These are phyloP conservation scores for Fusarium oligoseptatum DNA, from an alignment of 2,329 filamentous ascomycete species.

Conservation along the genomic window DNA sequence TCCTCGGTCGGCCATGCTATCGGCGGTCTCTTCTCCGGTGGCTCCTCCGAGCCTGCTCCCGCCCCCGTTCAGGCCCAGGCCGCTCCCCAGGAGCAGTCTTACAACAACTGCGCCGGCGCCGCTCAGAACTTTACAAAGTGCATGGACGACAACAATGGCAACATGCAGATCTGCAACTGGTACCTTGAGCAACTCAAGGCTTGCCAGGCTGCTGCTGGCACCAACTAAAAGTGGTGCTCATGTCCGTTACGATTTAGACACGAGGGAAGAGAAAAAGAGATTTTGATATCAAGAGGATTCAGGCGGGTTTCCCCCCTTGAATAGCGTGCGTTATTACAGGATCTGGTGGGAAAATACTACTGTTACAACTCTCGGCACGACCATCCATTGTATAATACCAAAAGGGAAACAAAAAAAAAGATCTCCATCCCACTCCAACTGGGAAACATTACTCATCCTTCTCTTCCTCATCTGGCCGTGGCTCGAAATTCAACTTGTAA, in stretches of 20 bases:
- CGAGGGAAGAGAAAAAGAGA: constrained; percentile 9
- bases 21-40: constrained; percentile 87
- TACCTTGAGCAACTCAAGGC: constrained; percentile 98
- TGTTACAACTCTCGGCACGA: constrained; percentile 44
- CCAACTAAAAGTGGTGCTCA: constrained; percentile 59
- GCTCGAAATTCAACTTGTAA: constrained; percentile 75
- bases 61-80: constrained; percentile 63
- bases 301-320: constrained; percentile 26
- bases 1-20: constrained; percentile 96
- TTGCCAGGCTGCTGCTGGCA: constrained; percentile 82
- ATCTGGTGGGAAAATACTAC: constrained; percentile 35
- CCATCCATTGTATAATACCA: constrained; percentile 47
- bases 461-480: constrained; percentile 71
- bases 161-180: constrained; percentile 97
- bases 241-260: not conserved
- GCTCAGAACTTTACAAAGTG: constrained; percentile 91
- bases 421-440: constrained; percentile 45
- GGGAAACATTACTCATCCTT: constrained; percentile 44
- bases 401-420: constrained; percentile 33
- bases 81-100: constrained; percentile 63
- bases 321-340: constrained; percentile 42
- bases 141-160: constrained; percentile 94
- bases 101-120: constrained; percentile 81
- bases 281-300: constrained; percentile 8
- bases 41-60: constrained; percentile 66